Conservation (phyloP, 805 yeast species). For the Kodamaea restingae region DNA sequence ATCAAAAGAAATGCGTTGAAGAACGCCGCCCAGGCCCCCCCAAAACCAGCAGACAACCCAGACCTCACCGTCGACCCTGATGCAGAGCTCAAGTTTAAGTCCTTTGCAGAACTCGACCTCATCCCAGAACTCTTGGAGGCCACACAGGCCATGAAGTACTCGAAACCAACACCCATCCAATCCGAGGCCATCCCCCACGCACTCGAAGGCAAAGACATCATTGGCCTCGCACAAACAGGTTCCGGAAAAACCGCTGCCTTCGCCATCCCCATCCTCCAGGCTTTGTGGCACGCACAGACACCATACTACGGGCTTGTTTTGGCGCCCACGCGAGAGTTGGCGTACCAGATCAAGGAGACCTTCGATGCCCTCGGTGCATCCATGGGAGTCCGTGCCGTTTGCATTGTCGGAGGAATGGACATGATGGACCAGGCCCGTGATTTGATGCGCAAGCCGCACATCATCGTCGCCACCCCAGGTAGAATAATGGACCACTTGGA, state of each 20-base stretch:
- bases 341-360: conserved; percentile 86
- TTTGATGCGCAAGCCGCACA: conserved; percentile 88
- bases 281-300: conserved; percentile 82
- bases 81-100: conserved; percentile 6
- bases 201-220: conserved; percentile 82
- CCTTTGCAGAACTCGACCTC: conserved; percentile 50
- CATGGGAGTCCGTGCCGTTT: conserved; percentile 89
- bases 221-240: conserved; percentile 96
- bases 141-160: conserved; percentile 66
- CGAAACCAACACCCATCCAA: conserved; percentile 91
- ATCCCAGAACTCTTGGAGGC: conserved; percentile 81
- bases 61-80: conserved; percentile 8
- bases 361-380: conserved; percentile 88
- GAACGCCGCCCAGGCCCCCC: conserved; percentile 1
- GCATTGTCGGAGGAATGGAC: conserved; percentile 97
- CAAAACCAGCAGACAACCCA: conserved; percentile 5
- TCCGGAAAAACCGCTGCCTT: conserved; percentile 98
- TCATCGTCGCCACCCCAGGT: conserved; percentile 94
- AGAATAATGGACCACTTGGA: conserved; percentile 91
- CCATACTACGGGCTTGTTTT: conserved; percentile 87
- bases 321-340: conserved; percentile 83
- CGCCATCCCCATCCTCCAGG: conserved; percentile 91
- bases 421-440: conserved; percentile 97
- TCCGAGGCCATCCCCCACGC: conserved; percentile 89
- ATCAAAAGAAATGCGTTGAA: conserved; percentile 22